Percentiles rank a stretch among this genome's conserved stretches.
phyloP scores from a whole-genome alignment of 2,329 filamentous ascomycete species.

The Cryphonectria parasitica region DNA sequence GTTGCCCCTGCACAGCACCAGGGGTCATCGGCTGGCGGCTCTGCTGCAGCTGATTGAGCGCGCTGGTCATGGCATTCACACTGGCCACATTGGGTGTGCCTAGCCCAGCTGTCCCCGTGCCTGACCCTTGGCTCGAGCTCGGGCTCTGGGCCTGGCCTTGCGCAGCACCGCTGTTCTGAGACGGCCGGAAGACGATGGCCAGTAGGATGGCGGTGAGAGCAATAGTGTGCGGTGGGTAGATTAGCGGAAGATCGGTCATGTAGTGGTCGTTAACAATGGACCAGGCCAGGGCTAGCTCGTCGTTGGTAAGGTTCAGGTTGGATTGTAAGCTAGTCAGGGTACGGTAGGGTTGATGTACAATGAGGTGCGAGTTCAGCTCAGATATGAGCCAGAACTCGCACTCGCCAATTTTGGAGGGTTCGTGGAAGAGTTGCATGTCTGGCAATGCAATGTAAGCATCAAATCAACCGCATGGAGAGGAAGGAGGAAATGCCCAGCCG shows the following conservation, averaged over 20 bases:
- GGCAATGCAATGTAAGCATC: conserved; percentile 21
- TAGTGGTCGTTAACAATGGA: conserved; percentile 91
- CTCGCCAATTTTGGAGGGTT: conserved; percentile 85
- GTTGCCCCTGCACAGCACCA: conserved; percentile 27
- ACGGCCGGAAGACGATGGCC: conserved; percentile 78
- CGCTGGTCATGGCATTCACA: conserved; percentile 55
- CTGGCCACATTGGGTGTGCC: conserved; percentile 38
- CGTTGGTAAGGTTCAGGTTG: conserved; percentile 72
- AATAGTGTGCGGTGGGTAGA: conserved; percentile 84
- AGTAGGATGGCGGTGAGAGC: conserved; percentile 86
- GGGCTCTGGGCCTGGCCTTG: conserved; percentile 34
- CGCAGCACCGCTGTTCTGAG: conserved; percentile 40
- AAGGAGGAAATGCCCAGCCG: not conserved
- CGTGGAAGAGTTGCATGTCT: conserved; percentile 50
- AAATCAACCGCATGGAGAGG: not conserved
- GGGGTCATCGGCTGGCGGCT: conserved; percentile 31
- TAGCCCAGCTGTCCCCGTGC: conserved; percentile 30
- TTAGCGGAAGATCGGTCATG: conserved; percentile 85
- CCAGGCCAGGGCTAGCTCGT: conserved; percentile 78
- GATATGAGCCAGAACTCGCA: conserved; percentile 93
- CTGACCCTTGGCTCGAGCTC: conserved; percentile 26
- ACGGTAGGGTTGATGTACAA: conserved; percentile 89
- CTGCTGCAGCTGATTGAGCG: conserved; percentile 51
- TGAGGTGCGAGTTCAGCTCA: conserved; percentile 87
- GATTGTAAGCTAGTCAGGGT: conserved; percentile 72